Percentiles rank a stretch among this genome's conserved stretches.
Conservation (phyloP, 306 rosid genomes). For the Pyrus communis region DNA sequence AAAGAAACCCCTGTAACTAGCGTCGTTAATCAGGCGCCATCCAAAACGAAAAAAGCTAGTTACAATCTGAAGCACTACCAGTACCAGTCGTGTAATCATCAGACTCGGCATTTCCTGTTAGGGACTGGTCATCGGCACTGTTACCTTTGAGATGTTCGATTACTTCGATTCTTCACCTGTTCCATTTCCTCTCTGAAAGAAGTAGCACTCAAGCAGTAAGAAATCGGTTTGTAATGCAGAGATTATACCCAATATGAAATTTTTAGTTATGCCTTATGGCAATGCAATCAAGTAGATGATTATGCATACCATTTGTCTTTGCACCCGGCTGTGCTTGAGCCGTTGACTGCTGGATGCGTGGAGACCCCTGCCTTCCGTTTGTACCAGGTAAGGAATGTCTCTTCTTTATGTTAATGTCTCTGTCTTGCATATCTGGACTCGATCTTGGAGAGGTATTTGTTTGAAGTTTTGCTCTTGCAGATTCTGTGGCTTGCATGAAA, state of each 20-base stretch:
- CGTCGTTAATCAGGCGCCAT: constrained; percentile 7
- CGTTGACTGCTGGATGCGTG: constrained; percentile 55
- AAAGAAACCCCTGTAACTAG: neutral
- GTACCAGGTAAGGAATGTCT: constrained; percentile 87
- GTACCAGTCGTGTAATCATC: constrained; percentile 30
- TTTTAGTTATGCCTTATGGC: neutral
- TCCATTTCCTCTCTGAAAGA: constrained; percentile 84
- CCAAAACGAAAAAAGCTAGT: constrained; percentile 14
- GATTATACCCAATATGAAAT: neutral
- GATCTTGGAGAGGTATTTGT: constrained; percentile 77
- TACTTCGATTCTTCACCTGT: constrained; percentile 44
- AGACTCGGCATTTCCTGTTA: constrained; percentile 16
- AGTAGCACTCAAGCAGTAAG: constrained; percentile 29
- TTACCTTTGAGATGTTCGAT: constrained; percentile 10
- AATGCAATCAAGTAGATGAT: neutral
- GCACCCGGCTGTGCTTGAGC: constrained; percentile 60
- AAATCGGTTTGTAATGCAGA: neutral
- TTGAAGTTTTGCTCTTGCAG: constrained; percentile 82
- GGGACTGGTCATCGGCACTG: constrained; percentile 25
- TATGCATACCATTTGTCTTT: constrained; percentile 41
- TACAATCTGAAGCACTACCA: constrained; percentile 28
- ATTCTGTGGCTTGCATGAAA: constrained; percentile 96
- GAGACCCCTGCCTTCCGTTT: constrained; percentile 78
- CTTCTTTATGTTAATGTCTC: constrained; percentile 57
- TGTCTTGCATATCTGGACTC: constrained; percentile 87